Evolutionary conservation across 257 asterid species (phyloP), one percentile per base, ranked within the genome.

Genomic region (Cynanchum wilfordii): DNA sequence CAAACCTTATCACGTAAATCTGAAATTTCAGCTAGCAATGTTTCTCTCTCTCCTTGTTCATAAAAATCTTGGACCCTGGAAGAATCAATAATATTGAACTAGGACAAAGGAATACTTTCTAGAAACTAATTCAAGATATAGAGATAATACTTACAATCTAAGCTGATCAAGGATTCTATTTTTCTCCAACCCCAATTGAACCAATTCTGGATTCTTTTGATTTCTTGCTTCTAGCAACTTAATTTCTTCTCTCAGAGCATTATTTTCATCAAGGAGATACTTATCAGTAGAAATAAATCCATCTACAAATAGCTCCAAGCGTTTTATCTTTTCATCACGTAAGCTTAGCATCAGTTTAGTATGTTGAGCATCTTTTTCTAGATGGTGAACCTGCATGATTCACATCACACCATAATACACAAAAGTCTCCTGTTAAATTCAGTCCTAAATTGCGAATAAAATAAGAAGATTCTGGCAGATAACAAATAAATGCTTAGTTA

Each of bases 291-390:
- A 80, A 66, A 78, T 45, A 69, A 82, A 62, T 56, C 90, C 89
- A 78, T 83, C 83, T 44, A 76, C 81, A 63, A 85, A 84, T 60
- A 77, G 75, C 80, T 82, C 91, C 85, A 87, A 51, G 60, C 75
- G 84, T 76, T 82, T 85, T 72, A 83, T 84, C 84, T 80, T 86
- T 75, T 83, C 90, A 29, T 89, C 89, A n/a, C 81, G 87, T 74
- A 85, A 78, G 66, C 80, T 82, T 75, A 89, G 80, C 75, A 82
- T 79, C 87, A 83, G 81, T 77, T 86, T 86, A 58, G 84, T 71
- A 50, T 64, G 81, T 51, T 81, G 86, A 76, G 81, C 79, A 84
- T 87, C 93, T 79, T 84, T 86, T 71, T 81, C 82, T 71, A 65
- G 84, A 67, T 84, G 90, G 63, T 84, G 81, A 85, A 73, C 84